Evolutionary conservation across 1,139 yeast species (phyloP), one percentile per base, ranked within the genome.

Genomic region (Kluyveromyces sp.): DNA sequence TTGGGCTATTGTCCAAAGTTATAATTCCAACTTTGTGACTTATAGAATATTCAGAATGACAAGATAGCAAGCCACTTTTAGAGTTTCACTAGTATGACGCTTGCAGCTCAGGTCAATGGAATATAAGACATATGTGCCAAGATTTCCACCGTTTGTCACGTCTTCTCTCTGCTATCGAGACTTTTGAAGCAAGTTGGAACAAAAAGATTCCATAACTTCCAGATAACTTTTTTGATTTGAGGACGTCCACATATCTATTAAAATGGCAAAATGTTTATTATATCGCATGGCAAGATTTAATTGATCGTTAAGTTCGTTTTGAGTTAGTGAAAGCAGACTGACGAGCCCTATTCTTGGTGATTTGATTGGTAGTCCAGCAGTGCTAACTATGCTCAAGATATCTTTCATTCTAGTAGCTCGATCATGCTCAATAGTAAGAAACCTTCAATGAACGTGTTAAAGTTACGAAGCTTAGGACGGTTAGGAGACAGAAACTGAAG

Each of bases 21-120:
- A 48, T 32, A 19, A 42, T 40, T 19, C 45, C 37, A 17, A 46
- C 22, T 31, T 45, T 46, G 36, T 37, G 43, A 3, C 40, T 29
- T 17, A 48, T 46, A 12, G 45, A 47, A 29, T 26, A 42, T 8
- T 41, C 45, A 9, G 39, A 31, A 42, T 80, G 59, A 3, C 70
- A 67, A 49, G 62, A 67, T 46, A 75, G 65, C 41, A 75, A 71
- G 54, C 74, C 79, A 53, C 73, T 67, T 53, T 71, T 2, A 78
- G 72, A 54, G 73, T 78, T 13, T 77, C 77, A 36, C 69, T 67
- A 32, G 3, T 78, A 78, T 34, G 77, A 75, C 49, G 70, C 63
- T 57, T 71, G 71, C 60, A 74, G 70, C 47, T 38, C 17, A 48
- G 36, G 41, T 46, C 49, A 26, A 48, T 28, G 33, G 46, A 43